A percentile compares a stretch with the other conserved stretches of the same genome.
phyloP scores from a whole-genome alignment of 2,329 filamentous ascomycete genomes.

The Coccinonectria pachysandricola region DNA sequence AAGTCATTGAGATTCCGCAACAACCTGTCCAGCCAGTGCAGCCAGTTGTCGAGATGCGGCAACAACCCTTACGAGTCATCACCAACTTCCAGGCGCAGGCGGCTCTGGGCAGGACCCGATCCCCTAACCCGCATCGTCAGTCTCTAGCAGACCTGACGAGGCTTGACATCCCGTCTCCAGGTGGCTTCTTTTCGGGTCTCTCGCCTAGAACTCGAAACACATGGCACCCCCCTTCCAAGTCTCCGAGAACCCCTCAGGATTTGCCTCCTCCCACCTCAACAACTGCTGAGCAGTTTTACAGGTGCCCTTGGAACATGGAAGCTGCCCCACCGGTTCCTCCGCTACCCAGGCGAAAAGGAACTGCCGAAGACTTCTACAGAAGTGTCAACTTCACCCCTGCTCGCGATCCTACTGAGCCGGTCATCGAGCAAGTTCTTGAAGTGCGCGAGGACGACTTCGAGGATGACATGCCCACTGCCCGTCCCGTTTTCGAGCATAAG shows the following conservation, averaged over 20 bases:
- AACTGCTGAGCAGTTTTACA: slow-evolving; percentile 87
- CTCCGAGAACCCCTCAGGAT: slow-evolving; percentile 43
- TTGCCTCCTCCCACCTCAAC: slow-evolving; percentile 66
- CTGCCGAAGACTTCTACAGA: slow-evolving; percentile 30
- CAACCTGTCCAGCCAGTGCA: slow-evolving; percentile 6
- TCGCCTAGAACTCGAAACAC: slow-evolving; percentile 67
- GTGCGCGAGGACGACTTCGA: slow-evolving; percentile 37
- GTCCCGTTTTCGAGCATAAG: slow-evolving; percentile 30
- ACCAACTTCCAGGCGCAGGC: slow-evolving; percentile 27
- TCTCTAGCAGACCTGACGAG: slow-evolving; percentile 65
- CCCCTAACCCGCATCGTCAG: slow-evolving; percentile 31
- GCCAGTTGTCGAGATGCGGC: slow-evolving; percentile 34
- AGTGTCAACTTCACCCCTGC: slow-evolving; percentile 27
- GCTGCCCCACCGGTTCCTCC: slow-evolving; percentile 20
- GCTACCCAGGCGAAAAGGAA: slow-evolving; percentile 25
- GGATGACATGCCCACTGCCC: slow-evolving; percentile 58
- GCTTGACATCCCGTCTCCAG: slow-evolving; percentile 82
- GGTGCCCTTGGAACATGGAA: slow-evolving; percentile 60
- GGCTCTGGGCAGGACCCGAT: slow-evolving; percentile 11
- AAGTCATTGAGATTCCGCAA: slow-evolving; percentile 35
- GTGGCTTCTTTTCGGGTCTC: slow-evolving; percentile 82
- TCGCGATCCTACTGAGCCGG: slow-evolving; percentile 26
- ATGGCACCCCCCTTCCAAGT: slow-evolving; percentile 61
- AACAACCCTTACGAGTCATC: slow-evolving; percentile 40
- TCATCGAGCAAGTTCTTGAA: slow-evolving; percentile 59